Evolutionary conservation across 371 early-diverging fungal genomes (phyloP).

Genomic region (Gilbertella persicaria): DNA sequence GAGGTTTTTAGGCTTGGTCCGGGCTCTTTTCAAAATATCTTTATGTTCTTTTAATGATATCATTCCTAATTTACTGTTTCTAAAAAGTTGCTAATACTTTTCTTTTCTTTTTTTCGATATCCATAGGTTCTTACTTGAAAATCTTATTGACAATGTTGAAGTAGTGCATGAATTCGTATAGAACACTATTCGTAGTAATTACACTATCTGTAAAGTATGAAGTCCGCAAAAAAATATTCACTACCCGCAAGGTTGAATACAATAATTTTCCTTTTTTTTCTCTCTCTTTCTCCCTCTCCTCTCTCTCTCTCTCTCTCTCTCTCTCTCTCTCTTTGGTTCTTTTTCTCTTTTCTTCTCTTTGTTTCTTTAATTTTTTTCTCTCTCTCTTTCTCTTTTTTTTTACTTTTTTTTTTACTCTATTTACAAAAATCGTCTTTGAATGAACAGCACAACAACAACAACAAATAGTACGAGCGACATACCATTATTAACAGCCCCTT

Average conservation of each 20-base stretch:
- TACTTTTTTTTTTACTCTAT: constrained; percentile 1
- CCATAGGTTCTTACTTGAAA: constrained; percentile 2
- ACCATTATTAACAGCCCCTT: constrained; percentile 25
- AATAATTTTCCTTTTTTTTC: neutral
- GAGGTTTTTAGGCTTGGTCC: too few relatives aligned
- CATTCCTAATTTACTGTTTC: too few relatives aligned
- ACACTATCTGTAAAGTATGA: too few relatives aligned
- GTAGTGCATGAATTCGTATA: constrained; percentile 1
- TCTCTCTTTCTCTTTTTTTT: constrained; percentile 5
- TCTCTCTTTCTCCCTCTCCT: neutral
- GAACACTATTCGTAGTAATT: too few relatives aligned
- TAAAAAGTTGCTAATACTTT: too few relatives aligned
- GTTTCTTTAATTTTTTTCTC: neutral
- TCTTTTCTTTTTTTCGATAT: neutral
- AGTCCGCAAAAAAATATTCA: neutral
- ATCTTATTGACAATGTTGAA: constrained; percentile 7
- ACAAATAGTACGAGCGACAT: constrained; percentile 14
- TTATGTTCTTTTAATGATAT: too few relatives aligned
- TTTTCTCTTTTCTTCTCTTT: neutral
- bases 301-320: neutral
- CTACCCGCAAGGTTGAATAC: neutral
- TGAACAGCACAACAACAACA: constrained; percentile 5
- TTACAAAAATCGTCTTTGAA: neutral
- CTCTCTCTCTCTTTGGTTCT: neutral
- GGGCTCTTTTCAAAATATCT: too few relatives aligned